These are phyloP conservation scores for Malassezia cuniculi DNA, from an alignment of 1,284 basidiomycete genomes.

Conservation along the genomic window DNA sequence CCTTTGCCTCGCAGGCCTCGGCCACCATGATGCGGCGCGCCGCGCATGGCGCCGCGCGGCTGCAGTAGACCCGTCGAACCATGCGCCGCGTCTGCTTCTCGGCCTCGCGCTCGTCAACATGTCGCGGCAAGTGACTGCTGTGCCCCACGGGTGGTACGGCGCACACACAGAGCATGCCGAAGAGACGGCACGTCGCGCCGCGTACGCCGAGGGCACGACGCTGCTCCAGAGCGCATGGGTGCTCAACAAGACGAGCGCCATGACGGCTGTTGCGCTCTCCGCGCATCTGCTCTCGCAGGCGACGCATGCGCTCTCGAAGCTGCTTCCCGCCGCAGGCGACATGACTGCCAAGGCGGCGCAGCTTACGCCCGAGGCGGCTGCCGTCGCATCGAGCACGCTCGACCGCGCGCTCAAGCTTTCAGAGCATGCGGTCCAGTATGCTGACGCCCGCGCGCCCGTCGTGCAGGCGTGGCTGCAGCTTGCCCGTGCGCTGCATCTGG, in stretches of 20 bases:
- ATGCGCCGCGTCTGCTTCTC: slow-evolving; percentile 32
- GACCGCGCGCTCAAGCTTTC: slow-evolving; percentile 36
- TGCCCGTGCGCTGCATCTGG: slow-evolving; percentile 35
- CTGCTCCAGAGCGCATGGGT: slow-evolving; percentile 36
- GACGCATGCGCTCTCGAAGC: slow-evolving; percentile 13
- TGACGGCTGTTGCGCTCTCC: slow-evolving; percentile 33
- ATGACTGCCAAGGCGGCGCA: slow-evolving; percentile 1
- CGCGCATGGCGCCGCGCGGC: slow-evolving; percentile 40
- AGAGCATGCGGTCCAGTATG: slow-evolving; percentile 42
- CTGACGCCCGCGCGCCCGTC: slow-evolving; percentile 28
- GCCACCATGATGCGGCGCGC: slow-evolving; percentile 29
- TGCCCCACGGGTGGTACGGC: slow-evolving; percentile 29
- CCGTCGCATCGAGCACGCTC: slow-evolving; percentile 23
- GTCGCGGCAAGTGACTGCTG: slow-evolving; percentile 21
- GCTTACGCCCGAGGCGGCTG: slow-evolving; percentile 13
- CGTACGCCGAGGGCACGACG: slow-evolving; percentile 34
- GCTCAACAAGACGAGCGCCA: slow-evolving; percentile 37
- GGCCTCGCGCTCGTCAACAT: slow-evolving; percentile 36
- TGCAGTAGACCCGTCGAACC: slow-evolving; percentile 18
- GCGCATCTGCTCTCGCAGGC: slow-evolving; percentile 34
- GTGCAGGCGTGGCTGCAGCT: slow-evolving; percentile 32
- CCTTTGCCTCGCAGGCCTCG: slow-evolving; percentile 37
- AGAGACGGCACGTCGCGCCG: slow-evolving; percentile 25
- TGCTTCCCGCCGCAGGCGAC: slow-evolving; percentile 7
- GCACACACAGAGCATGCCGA: slow-evolving; percentile 26